These are phyloP conservation scores for Gaertneriomyces sp. DNA, from an alignment of 192 early-diverging fungal species.

Conservation along the genomic window DNA sequence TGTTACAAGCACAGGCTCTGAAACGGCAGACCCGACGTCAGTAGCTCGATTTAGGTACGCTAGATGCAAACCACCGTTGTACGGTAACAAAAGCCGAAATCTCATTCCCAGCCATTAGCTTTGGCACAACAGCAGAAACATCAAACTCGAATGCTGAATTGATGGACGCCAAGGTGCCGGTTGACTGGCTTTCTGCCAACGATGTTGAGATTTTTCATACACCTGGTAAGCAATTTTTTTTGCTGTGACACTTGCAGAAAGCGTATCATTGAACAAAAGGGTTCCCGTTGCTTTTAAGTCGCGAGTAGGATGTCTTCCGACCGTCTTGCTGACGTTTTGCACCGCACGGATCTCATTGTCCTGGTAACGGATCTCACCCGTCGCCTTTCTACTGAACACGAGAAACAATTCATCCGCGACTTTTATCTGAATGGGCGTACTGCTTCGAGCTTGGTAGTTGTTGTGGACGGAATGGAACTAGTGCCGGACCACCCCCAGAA, in stretches of 20 bases:
- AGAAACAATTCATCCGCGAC: conserved; percentile 22
- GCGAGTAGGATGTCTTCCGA: not conserved
- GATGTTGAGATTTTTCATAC: conserved; percentile 5
- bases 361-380: conserved; percentile 27
- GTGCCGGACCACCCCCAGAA: not conserved
- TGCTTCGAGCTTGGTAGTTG: conserved; percentile 29
- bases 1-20: conserved; percentile 15
- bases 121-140: not conserved
- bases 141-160: not conserved
- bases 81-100: not conserved
- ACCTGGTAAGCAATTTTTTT: conserved; percentile 1
- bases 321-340: conserved; percentile 21
- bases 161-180: not conserved
- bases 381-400: conserved; percentile 18
- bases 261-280: not conserved
- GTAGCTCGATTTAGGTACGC: not conserved
- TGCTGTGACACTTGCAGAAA: not conserved
- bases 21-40: not conserved
- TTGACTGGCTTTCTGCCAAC: conserved; percentile 10
- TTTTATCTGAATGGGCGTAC: conserved; percentile 26
- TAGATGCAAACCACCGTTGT: conserved; percentile 8
- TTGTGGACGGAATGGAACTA: conserved; percentile 17
- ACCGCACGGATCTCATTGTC: conserved; percentile 34
- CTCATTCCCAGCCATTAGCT: not conserved
- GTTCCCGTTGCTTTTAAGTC: not conserved